phyloP scores from a whole-genome alignment of 2,329 filamentous ascomycete genomes.

The Venturia carpophila region DNA sequence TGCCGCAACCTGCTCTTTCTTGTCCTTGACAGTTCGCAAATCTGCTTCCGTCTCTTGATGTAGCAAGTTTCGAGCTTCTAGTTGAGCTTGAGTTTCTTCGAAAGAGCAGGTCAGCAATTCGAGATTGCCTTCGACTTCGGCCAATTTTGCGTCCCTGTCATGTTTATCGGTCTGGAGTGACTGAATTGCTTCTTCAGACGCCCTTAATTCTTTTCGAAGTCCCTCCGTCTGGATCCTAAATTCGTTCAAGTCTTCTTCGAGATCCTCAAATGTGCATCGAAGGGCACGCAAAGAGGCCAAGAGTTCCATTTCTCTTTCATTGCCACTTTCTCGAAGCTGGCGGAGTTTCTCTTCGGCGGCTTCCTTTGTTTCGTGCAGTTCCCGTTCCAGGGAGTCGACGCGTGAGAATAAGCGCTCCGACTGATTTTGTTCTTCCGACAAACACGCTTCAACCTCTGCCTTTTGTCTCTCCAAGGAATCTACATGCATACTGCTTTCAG shows the following conservation, averaged over 20 bases:
- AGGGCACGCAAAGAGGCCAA: neutral
- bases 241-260: neutral
- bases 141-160: neutral
- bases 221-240: neutral
- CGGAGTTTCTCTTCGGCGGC: neutral
- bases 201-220: neutral
- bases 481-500: slow-evolving; percentile 4
- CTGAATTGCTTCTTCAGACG: neutral
- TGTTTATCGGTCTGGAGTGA: neutral
- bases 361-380: neutral
- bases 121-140: neutral
- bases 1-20: neutral
- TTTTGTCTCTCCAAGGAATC: slow-evolving; percentile 11
- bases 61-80: neutral
- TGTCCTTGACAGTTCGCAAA: neutral
- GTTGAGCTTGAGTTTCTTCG: neutral
- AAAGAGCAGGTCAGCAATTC: neutral
- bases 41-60: neutral
- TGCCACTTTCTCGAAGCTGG: neutral
- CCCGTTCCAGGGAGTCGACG: neutral
- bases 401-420: neutral
- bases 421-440: neutral
- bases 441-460: slow-evolving; percentile 1
- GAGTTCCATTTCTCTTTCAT: slow-evolving; percentile 10
- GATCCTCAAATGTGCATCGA: neutral